Conservation (phyloP, 1,139 yeast genomes). For the Ogataea hybrid region DNA sequence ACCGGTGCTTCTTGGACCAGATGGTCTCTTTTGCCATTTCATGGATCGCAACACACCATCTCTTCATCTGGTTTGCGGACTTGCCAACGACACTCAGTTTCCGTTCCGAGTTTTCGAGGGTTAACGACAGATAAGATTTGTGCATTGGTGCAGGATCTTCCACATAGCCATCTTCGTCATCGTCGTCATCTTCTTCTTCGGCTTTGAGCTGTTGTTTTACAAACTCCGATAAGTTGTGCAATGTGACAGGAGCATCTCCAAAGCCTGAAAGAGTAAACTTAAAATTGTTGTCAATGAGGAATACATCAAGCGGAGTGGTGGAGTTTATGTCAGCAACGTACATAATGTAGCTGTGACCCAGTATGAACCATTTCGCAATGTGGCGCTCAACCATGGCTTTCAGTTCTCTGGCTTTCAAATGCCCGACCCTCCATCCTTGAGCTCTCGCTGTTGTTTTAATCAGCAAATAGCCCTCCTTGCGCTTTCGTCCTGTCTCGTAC, state of each 20-base stretch:
- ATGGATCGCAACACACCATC: constrained; percentile 76
- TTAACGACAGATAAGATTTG: constrained; percentile 49
- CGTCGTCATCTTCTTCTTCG: constrained; percentile 37
- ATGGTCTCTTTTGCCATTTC: constrained; percentile 65
- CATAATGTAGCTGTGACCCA: constrained; percentile 80
- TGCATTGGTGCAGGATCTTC: constrained; percentile 20
- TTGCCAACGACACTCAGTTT: constrained; percentile 71
- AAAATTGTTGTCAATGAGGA: constrained; percentile 74
- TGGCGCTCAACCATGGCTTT: constrained; percentile 87
- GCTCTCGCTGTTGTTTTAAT: constrained; percentile 79
- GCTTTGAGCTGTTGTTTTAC: constrained; percentile 21
- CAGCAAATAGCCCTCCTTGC: constrained; percentile 86
- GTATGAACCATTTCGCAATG: constrained; percentile 86
- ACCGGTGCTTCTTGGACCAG: constrained; percentile 76
- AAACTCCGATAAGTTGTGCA: constrained; percentile 17
- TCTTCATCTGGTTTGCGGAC: constrained; percentile 64
- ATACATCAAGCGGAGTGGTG: constrained; percentile 88
- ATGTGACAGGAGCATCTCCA: constrained; percentile 25
- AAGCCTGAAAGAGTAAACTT: constrained; percentile 52
- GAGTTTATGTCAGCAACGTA: constrained; percentile 85
- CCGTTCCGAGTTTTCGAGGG: constrained; percentile 78
- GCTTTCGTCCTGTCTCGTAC: constrained; percentile 76
- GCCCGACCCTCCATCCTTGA: constrained; percentile 97
- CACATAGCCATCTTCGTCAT: constrained; percentile 21
- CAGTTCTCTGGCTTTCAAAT: constrained; percentile 74